These are phyloP conservation scores for Pythium guiyangense DNA, from an alignment of 352 stramenopile species.

Conservation along the genomic window DNA sequence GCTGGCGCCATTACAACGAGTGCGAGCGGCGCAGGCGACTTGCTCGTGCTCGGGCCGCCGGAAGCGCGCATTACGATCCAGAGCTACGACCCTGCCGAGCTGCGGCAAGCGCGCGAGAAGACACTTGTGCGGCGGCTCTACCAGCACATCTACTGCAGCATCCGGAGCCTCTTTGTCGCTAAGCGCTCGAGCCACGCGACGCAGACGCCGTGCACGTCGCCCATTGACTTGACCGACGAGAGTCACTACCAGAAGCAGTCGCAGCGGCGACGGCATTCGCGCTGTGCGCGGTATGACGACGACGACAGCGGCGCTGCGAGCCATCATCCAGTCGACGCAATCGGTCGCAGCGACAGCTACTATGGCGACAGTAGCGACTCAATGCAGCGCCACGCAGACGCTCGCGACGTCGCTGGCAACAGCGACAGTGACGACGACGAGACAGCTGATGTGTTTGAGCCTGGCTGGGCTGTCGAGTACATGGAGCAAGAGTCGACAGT, in stretches of 20 bases:
- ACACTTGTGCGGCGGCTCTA: conserved; percentile 42
- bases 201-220: conserved; percentile 71
- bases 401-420: background rate
- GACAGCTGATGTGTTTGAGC: conserved; percentile 25
- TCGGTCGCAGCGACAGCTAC: conserved; percentile 7
- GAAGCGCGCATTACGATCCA: conserved; percentile 10
- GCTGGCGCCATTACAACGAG: background rate
- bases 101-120: conserved; percentile 24
- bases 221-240: conserved; percentile 29
- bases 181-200: conserved; percentile 21
- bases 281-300: background rate
- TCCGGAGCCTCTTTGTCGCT: conserved; percentile 43
- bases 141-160: conserved; percentile 36
- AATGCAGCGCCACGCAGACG: no score
- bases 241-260: conserved; percentile 15
- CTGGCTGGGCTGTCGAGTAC: conserved; percentile 77
- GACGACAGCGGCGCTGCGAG: conserved; percentile 1
- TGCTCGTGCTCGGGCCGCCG: background rate
- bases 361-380: background rate
- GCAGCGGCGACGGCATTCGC: conserved; percentile 1
- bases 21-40: background rate
- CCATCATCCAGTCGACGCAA: no score
- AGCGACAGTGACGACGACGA: conserved; percentile 5
- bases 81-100: conserved; percentile 3
- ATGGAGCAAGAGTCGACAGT: conserved; percentile 67